A percentile compares a stretch with the other conserved stretches of the same genome.
Conservation (phyloP, 108 stramenopile genomes). For the Nitzschia sp. region DNA sequence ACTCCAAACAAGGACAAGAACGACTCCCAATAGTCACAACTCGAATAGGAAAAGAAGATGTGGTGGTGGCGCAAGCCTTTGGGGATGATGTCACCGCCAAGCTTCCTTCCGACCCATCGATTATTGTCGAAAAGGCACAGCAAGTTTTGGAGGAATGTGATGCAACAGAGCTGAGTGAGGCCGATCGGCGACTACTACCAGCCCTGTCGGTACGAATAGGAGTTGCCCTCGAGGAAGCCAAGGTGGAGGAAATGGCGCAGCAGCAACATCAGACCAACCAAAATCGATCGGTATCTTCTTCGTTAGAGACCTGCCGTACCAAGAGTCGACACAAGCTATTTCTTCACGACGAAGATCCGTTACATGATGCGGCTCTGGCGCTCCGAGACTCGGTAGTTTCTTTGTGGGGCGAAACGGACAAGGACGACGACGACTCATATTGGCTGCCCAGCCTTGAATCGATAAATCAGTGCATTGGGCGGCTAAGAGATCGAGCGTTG, state of each 20-base stretch:
- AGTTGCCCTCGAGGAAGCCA: constrained; percentile 27
- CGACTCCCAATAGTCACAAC: neutral
- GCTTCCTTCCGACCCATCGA: neutral
- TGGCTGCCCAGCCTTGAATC: neutral
- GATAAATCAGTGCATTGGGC: neutral
- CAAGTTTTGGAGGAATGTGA: neutral
- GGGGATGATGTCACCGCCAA: constrained; percentile 2
- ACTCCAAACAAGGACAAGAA: constrained; percentile 16
- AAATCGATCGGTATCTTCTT: constrained; percentile 11
- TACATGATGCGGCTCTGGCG: neutral
- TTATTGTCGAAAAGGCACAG: neutral
- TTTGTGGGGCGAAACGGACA: neutral
- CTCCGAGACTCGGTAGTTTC: neutral
- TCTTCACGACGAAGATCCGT: neutral
- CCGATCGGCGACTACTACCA: neutral
- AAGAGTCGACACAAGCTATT: neutral
- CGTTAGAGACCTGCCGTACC: neutral
- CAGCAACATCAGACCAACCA: constrained; percentile 16
- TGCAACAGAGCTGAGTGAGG: neutral
- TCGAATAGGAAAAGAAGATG: neutral
- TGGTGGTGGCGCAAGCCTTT: constrained; percentile 1
- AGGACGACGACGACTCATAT: neutral
- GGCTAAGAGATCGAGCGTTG: neutral
- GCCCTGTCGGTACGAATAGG: constrained; percentile 11
- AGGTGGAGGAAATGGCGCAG: constrained; percentile 16